Evolutionary conservation across 257 asterid species (phyloP).

Genomic region (Salvia miltiorrhiza): DNA sequence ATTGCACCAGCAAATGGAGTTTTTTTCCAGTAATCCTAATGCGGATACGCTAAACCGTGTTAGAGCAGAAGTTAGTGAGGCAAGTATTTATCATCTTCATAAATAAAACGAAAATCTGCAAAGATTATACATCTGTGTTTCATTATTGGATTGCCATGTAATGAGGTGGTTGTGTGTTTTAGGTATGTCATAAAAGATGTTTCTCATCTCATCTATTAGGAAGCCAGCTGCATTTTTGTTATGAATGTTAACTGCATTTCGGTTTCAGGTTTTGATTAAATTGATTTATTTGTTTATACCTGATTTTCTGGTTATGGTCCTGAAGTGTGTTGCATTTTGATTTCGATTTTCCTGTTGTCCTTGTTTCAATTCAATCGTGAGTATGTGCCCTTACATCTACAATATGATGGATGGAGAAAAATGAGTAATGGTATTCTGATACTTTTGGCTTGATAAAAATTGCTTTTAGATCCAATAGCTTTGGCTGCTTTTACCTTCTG

Average conservation of each 20-base stretch:
- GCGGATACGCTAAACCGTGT: slow-evolving; percentile 91
- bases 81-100: slow-evolving; percentile 31
- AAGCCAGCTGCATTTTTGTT: not conserved
- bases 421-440: not conserved
- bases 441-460: not conserved
- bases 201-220: not conserved
- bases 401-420: not conserved
- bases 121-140: not conserved
- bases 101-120: not conserved
- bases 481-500: not conserved
- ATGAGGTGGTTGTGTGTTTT: slow-evolving; percentile 6
- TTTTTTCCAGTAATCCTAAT: slow-evolving; percentile 89
- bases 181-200: not conserved
- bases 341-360: not conserved
- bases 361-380: not conserved
- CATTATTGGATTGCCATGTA: not conserved
- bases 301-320: slow-evolving; percentile 6
- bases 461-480: not conserved
- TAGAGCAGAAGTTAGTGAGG: slow-evolving; percentile 96
- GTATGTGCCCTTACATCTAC: not conserved
- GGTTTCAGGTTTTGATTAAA: not conserved
- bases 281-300: not conserved
- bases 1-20: slow-evolving; percentile 99
- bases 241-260: slow-evolving; percentile 1
- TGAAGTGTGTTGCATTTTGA: slow-evolving; percentile 2